phyloP scores from a whole-genome alignment of 768 basidiomycete genomes.

The Naganishia kalamii region DNA sequence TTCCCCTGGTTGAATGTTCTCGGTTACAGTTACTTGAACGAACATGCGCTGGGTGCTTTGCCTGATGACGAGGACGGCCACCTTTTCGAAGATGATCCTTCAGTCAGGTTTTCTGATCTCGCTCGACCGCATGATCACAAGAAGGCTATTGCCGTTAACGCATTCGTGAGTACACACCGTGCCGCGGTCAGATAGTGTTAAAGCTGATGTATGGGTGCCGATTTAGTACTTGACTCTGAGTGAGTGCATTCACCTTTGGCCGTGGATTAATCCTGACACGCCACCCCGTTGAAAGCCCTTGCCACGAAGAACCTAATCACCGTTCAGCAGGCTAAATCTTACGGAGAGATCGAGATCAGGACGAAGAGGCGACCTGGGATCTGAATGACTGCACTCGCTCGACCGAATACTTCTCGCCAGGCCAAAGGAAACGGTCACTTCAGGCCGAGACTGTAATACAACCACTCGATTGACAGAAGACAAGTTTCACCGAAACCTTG shows the following conservation, averaged over 20 bases:
- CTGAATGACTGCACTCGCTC: not conserved
- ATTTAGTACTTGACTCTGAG: conserved; percentile 4
- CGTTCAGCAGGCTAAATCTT: not conserved
- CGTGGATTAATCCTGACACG: not conserved
- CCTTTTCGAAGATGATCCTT: not conserved
- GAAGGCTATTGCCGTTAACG: conserved; percentile 10
- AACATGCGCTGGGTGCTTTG: not conserved
- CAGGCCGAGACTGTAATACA: no score
- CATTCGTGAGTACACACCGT: not conserved
- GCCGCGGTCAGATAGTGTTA: not conserved
- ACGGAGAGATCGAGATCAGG: conserved; percentile 5
- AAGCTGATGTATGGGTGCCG: not conserved
- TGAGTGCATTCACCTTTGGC: not conserved
- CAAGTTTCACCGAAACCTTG: no score
- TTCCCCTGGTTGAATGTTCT: not conserved
- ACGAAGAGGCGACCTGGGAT: not conserved
- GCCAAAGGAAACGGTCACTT: no score
- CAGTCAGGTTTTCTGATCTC: not conserved
- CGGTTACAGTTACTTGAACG: not conserved
- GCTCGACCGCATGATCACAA: conserved; percentile 7
- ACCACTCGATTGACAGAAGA: no score
- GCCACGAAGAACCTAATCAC: conserved; percentile 11
- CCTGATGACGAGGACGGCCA: conserved; percentile 1
- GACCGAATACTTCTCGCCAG: no score
- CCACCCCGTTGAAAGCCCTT: not conserved